phyloP scores from a whole-genome alignment of 108 stramenopile species.

The Mediolabrus comicus region DNA sequence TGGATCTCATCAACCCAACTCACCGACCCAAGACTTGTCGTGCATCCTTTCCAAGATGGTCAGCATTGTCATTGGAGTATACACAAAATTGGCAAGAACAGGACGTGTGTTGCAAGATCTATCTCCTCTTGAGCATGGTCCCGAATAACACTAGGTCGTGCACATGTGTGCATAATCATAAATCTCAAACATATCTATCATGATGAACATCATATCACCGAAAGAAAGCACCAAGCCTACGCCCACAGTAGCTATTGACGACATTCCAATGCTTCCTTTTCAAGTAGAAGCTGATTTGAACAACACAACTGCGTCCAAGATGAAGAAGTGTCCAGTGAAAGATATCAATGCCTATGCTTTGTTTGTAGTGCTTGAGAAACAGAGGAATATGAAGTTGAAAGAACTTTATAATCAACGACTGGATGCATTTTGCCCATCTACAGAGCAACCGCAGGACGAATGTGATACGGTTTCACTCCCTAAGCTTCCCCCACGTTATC shows the following conservation, averaged over 20 bases:
- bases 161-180: too few species aligned
- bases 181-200: background rate
- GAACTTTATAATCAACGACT: slow-evolving; percentile 13
- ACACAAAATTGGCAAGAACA: background rate
- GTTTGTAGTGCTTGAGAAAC: slow-evolving; percentile 18
- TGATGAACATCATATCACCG: background rate
- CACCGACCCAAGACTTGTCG: too few species aligned
- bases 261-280: background rate
- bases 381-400: slow-evolving; percentile 18
- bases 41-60: too few species aligned
- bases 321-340: background rate
- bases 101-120: too few species aligned
- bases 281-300: background rate
- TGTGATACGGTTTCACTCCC: background rate
- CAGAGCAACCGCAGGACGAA: background rate
- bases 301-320: background rate
- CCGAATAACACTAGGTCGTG: too few species aligned
- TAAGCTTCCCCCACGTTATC: slow-evolving; percentile 23
- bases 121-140: background rate
- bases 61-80: too few species aligned
- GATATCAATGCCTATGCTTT: slow-evolving; percentile 14
- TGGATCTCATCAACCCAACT: too few species aligned
- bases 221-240: background rate
- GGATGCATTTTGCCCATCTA: background rate
- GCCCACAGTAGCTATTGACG: background rate